A percentile compares a stretch with the other conserved stretches of the same genome.
These are phyloP conservation scores for Podaxis carcinomalis DNA, from an alignment of 768 basidiomycete genomes.

Conservation along the genomic window DNA sequence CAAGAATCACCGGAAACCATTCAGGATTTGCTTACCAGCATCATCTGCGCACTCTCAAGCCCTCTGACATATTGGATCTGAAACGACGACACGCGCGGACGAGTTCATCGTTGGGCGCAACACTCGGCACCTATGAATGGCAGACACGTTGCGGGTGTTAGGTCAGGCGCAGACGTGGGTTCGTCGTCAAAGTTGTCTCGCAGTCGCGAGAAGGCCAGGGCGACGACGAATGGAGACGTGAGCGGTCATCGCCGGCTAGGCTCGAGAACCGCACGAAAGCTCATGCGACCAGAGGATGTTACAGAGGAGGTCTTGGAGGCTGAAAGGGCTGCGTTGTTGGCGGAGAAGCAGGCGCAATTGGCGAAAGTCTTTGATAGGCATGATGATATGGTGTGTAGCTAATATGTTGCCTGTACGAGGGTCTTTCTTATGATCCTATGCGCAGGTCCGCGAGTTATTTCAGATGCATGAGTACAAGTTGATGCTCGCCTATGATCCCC, in stretches of 20 bases:
- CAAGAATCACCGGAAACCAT: slow-evolving; percentile 64
- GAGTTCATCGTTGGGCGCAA: not conserved
- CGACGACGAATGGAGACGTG: not conserved
- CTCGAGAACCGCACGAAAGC: slow-evolving; percentile 14
- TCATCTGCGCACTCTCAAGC: slow-evolving; percentile 25
- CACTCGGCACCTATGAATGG: slow-evolving; percentile 7
- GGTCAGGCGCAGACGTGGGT: not conserved
- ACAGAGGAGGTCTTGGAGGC: slow-evolving; percentile 24
- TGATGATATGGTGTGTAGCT: slow-evolving; percentile 64
- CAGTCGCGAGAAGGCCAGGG: slow-evolving; percentile 4
- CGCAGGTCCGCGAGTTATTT: slow-evolving; percentile 80
- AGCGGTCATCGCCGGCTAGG: slow-evolving; percentile 4
- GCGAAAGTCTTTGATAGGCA: slow-evolving; percentile 59
- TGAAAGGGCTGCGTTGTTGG: slow-evolving; percentile 45
- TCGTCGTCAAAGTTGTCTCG: not conserved
- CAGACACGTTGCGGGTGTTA: not conserved
- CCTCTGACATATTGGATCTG: not conserved
- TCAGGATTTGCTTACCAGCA: slow-evolving; percentile 54
- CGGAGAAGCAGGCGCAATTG: slow-evolving; percentile 55
- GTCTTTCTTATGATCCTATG: not conserved
- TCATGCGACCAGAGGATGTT: slow-evolving; percentile 15
- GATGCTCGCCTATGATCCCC: slow-evolving; percentile 74
- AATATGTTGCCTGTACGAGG: slow-evolving; percentile 6
- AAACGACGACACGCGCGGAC: slow-evolving; percentile 2
- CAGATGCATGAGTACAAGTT: slow-evolving; percentile 81